Evolutionary conservation across 805 yeast genomes (phyloP).

Genomic region (Suhomyces sp.): DNA sequence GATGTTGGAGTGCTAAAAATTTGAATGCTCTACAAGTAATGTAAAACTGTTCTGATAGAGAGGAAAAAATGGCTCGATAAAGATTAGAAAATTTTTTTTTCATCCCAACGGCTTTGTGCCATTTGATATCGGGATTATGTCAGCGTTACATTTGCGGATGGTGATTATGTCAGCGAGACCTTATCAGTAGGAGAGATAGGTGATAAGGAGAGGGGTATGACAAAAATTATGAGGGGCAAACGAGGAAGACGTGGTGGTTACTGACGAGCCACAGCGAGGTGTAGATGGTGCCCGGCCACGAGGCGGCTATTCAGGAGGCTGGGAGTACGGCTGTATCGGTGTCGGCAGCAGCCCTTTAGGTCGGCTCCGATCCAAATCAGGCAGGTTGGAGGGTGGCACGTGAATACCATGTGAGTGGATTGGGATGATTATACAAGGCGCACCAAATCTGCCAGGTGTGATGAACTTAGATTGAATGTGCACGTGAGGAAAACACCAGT

Average conservation of each 20-base stretch:
- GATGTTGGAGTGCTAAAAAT: too few species aligned
- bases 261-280: background rate
- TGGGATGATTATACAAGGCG: too few species aligned
- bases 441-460: too few species aligned
- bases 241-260: background rate
- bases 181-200: background rate
- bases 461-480: too few species aligned
- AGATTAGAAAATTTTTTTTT: conserved; percentile 3
- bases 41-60: background rate
- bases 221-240: too few species aligned
- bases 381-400: background rate
- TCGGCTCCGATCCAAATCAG: background rate
- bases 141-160: background rate
- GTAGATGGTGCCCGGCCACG: background rate
- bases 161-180: background rate
- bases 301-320: background rate
- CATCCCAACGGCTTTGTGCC: conserved; percentile 6
- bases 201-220: background rate
- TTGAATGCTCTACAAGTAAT: background rate
- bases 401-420: too few species aligned
- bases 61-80: conserved; percentile 2
- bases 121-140: conserved; percentile 3
- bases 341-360: background rate
- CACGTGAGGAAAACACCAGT: too few species aligned
- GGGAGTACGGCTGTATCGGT: background rate